phyloP scores from a whole-genome alignment of 176 grass and related monocot genomes.

The Carex cristatella region DNA sequence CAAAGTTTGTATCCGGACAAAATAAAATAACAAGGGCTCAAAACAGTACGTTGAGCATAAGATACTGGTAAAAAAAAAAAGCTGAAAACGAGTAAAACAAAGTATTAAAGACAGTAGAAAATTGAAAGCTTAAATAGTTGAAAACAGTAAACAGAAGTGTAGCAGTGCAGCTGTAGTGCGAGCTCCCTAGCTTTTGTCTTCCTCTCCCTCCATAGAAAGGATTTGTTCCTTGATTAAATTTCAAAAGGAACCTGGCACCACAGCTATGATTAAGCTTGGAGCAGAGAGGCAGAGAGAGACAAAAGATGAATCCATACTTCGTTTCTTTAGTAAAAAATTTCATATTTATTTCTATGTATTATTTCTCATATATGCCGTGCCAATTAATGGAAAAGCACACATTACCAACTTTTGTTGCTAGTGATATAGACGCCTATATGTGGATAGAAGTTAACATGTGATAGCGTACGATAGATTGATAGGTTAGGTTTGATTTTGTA shows the following conservation, averaged over 20 bases:
- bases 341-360: not conserved
- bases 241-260: not conserved
- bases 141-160: too few species aligned
- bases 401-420: not conserved
- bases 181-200: too few species aligned
- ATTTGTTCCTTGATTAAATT: not conserved
- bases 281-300: not conserved
- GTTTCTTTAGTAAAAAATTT: not conserved
- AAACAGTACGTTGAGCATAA: too few species aligned
- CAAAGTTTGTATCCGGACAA: too few species aligned
- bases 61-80: too few species aligned
- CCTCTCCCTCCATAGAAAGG: not conserved
- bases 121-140: too few species aligned
- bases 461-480: not conserved
- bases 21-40: too few species aligned
- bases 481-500: not conserved
- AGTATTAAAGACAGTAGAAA: too few species aligned
- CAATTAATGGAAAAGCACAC: not conserved
- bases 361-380: not conserved
- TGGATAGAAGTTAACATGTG: not conserved
- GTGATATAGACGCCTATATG: not conserved
- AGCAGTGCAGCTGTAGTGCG: too few species aligned
- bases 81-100: too few species aligned
- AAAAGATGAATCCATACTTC: not conserved
- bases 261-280: not conserved